Evolutionary conservation across 805 yeast species (phyloP), one percentile per base, ranked within the genome.

Genomic region (Myxozyma mucilagina): DNA sequence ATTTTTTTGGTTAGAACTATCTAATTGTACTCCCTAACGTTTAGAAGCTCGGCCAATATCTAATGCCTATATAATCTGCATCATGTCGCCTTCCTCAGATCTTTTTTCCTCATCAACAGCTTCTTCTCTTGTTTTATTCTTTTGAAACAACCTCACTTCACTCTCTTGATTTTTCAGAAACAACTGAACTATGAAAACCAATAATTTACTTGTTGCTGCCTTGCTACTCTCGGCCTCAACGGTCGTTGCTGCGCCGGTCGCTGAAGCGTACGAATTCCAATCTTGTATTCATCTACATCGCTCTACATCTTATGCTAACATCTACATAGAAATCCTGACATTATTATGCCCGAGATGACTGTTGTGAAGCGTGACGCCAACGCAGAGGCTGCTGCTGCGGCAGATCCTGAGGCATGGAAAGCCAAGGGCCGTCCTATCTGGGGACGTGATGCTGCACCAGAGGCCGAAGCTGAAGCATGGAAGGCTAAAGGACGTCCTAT

Each of bases 381-480:
- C 20, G 52, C 63, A 41, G 57, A 57, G 41, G 39, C 39, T 35
- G 39, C 39, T 13, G 32, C 20, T 53, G 20, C 14, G 44, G 56
- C 63, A 1, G 61, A 20, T 11, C 51, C 63, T 1, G 61, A 52
- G 20, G 60, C 60, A 4, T 51, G 42, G 38, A 20, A 29, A 2
- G 16, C 41, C 9, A 44, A n/a, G 8, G 55, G 56, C 10, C 43
- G 56, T 31, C 64, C 64, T 4, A 31, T 59, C 43, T 44, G 44
- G 48, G 56, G 52, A 13, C 64, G 64, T 11, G 64, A 57, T 32
- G 59, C 64, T 5, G 61, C 45, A 2, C 59, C 65, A 10, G 64
- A 56, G 31, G 51, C 61, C 14, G 31, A 41, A 6, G 31, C 53
- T 11, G 53, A 48, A 18, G 51, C 58, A 6, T 13, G 42, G 49